These are phyloP conservation scores for Quercus lobata DNA, from an alignment of 331 rosid genomes.

Conservation along the genomic window DNA sequence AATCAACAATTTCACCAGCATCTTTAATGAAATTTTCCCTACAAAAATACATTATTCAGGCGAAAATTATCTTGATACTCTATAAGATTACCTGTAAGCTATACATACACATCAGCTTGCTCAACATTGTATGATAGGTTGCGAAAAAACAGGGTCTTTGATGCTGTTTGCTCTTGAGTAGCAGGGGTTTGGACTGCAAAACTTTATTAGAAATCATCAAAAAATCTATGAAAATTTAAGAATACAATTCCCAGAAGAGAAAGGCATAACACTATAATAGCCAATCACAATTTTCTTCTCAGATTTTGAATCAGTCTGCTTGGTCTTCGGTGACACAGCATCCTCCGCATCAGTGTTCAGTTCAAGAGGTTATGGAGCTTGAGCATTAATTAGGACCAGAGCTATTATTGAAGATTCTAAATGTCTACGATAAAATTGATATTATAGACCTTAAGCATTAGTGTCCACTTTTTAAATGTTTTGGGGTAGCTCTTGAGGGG, in stretches of 20 bases:
- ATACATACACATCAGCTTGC: slow-evolving; percentile 60
- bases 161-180: slow-evolving; percentile 19
- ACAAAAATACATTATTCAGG: slow-evolving; percentile 1
- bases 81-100: background rate
- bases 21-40: slow-evolving; percentile 68
- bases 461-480: no score
- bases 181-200: slow-evolving; percentile 67
- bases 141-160: slow-evolving; percentile 72
- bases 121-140: slow-evolving; percentile 54
- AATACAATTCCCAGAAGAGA: background rate
- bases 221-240: background rate
- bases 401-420: no score
- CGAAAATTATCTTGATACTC: background rate
- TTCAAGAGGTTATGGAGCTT: background rate
- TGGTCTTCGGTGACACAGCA: slow-evolving; percentile 25
- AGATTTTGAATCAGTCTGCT: slow-evolving; percentile 11
- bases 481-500: no score
- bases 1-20: slow-evolving; percentile 61
- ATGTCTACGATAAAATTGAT: background rate
- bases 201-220: background rate
- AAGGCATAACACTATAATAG: slow-evolving; percentile 14
- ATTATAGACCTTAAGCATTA: background rate
- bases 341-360: slow-evolving; percentile 50
- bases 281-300: slow-evolving; percentile 51
- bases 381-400: background rate